Base-by-base conservation (phyloP, 768 basidiomycete genomes). In the Auricularia sp. region DNA sequence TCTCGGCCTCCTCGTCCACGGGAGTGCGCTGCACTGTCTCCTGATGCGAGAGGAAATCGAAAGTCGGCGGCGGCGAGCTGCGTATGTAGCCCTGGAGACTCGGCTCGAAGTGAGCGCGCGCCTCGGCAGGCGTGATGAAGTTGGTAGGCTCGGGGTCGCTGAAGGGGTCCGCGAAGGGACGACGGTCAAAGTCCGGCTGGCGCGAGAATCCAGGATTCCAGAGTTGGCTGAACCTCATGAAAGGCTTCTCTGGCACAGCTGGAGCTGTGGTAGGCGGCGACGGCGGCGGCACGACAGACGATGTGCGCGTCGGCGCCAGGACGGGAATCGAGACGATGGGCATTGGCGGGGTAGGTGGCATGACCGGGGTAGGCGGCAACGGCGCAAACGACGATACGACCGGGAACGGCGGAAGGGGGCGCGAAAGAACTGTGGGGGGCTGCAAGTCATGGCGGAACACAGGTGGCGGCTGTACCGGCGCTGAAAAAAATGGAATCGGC, bases 121-220 rank as follows among this genome's bases (percentile, higher is more conserved):
- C 56, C 56, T 59, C 56, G 18, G 56, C 56, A 6, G 56, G 33
- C 11, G 56, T 59, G 34, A 59, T 6, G 56, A 8, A 54, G 11
- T 8, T 8, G 11, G 29, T 18, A 10, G 56, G 34, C 34, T 59
- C 56, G 21, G 56, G 24, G 56, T 59, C 56, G 29, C 34, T 24
- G 18, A 59, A 59, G 7, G 56, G 56, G 29, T 59, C 34, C 16
- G 56, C 56, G 29, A 59, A 29, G 7, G 24, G 29, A 59, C 56
- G 56, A 33, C 29, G 36, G 13, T 61, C 64, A 21, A 65, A 65
- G 21, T 65, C 64, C n/a, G 37, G 59, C 59, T 56, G 36, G 34
- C 36, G 64, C 39, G 61, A 34, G 64, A 47, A 35, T 16, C 42
- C n/a, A 24, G 58, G 42, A 33, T 63, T 61, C 42, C 35, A 61